A percentile compares a stretch with the other conserved stretches of the same genome.
These are phyloP conservation scores for Alternaria incomplexa DNA, from an alignment of 2,329 filamentous ascomycete genomes.

Conservation along the genomic window DNA sequence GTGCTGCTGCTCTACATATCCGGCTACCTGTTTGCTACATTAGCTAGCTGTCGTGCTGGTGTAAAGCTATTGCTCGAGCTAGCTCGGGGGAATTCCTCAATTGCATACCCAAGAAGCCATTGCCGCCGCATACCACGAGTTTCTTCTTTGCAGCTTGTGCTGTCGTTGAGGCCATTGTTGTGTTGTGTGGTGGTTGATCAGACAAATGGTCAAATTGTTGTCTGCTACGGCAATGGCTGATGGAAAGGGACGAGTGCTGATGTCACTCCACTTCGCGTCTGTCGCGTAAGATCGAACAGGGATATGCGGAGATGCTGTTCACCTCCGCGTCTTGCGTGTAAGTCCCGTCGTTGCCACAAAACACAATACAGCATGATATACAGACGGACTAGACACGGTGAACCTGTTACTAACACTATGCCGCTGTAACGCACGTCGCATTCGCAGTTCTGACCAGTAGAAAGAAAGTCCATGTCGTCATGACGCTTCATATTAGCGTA, in stretches of 20 bases:
- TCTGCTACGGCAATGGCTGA: background rate
- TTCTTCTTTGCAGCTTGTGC: slow-evolving; percentile 71
- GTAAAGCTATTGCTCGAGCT: background rate
- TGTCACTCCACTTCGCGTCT: slow-evolving; percentile 35
- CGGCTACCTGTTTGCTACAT: slow-evolving; percentile 61
- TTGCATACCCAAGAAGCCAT: slow-evolving; percentile 79
- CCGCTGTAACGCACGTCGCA: background rate
- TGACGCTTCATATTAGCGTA: background rate
- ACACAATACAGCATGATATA: too few species aligned
- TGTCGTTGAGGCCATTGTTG: slow-evolving; percentile 58
- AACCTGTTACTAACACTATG: background rate
- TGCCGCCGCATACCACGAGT: slow-evolving; percentile 90
- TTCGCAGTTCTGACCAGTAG: background rate
- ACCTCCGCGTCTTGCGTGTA: slow-evolving; percentile 8
- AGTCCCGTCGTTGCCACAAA: background rate
- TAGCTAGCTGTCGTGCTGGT: background rate
- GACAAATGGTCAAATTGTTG: background rate
- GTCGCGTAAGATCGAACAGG: slow-evolving; percentile 34
- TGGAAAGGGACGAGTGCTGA: slow-evolving; percentile 38
- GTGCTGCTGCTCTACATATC: slow-evolving; percentile 89
- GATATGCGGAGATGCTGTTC: slow-evolving; percentile 17
- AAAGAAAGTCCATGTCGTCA: slow-evolving; percentile 1
- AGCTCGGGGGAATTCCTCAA: background rate
- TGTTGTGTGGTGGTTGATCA: slow-evolving; percentile 6
- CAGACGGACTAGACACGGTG: background rate